Percentiles rank a stretch among this genome's conserved stretches.
Evolutionary conservation across 2,329 filamentous ascomycete species (phyloP).

Genomic region (Aureobasidium sp.): DNA sequence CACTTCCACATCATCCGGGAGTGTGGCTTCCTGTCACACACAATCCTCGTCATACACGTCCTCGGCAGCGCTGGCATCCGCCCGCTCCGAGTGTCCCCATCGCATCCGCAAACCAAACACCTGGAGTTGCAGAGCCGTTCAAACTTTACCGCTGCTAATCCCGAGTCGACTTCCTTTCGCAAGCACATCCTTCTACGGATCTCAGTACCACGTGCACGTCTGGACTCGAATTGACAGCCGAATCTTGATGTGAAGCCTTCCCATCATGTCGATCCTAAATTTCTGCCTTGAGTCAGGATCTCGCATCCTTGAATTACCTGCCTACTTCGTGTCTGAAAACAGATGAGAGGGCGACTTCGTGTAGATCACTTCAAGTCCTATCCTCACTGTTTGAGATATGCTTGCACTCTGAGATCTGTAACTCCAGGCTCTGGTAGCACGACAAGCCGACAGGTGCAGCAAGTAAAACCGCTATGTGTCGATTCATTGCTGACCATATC

Average conservation of each 20-base stretch:
- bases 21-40: not conserved
- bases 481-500: not conserved
- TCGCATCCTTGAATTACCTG: too few relatives aligned
- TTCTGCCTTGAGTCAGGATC: not conserved
- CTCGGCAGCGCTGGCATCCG: constrained; percentile 3
- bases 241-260: not conserved
- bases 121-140: not conserved
- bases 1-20: not conserved
- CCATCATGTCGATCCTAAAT: not conserved
- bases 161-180: constrained; percentile 2
- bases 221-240: not conserved
- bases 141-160: not conserved
- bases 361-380: not conserved
- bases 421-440: not conserved
- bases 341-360: not conserved
- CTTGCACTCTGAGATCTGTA: too few relatives aligned
- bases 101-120: not conserved
- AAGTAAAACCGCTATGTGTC: not conserved
- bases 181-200: not conserved
- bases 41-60: not conserved
- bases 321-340: not conserved
- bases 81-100: constrained; percentile 1
- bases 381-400: not conserved
- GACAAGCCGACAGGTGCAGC: not conserved
- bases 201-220: not conserved